These are phyloP conservation scores for Pestalotiopsis sp. DNA, from an alignment of 2,329 filamentous ascomycete species.

Conservation along the genomic window DNA sequence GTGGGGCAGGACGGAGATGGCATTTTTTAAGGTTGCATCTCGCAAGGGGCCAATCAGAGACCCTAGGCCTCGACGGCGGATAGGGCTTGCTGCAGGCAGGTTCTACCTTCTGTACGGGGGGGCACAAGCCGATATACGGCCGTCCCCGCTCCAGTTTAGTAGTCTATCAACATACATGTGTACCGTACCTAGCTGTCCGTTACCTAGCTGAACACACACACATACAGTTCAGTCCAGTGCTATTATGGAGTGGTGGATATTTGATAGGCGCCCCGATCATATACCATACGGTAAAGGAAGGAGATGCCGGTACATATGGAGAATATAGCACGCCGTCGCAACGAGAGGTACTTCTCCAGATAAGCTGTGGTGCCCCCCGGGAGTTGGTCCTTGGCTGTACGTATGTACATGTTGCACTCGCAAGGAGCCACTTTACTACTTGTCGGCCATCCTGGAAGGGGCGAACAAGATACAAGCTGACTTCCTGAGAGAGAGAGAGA, in stretches of 20 bases:
- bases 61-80: neutral
- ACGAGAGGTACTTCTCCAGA: too few relatives aligned
- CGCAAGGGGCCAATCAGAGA: neutral
- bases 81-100: neutral
- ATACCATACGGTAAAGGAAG: slow-evolving; percentile 3
- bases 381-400: too few relatives aligned
- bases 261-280: neutral
- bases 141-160: neutral
- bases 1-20: slow-evolving; percentile 4
- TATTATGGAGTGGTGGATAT: neutral
- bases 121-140: slow-evolving; percentile 4
- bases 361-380: too few relatives aligned
- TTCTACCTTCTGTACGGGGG: slow-evolving; percentile 8
- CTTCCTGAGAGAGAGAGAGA: too few relatives aligned
- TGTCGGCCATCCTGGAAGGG: too few relatives aligned
- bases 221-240: neutral
- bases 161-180: neutral
- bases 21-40: slow-evolving; percentile 5
- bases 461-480: too few relatives aligned
- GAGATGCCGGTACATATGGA: neutral
- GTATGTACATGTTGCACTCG: too few relatives aligned
- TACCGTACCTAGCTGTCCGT: neutral
- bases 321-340: neutral
- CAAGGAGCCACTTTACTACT: too few relatives aligned
- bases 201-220: neutral